Conservation (phyloP, 345 rosid species). For the Salix brachista region DNA sequence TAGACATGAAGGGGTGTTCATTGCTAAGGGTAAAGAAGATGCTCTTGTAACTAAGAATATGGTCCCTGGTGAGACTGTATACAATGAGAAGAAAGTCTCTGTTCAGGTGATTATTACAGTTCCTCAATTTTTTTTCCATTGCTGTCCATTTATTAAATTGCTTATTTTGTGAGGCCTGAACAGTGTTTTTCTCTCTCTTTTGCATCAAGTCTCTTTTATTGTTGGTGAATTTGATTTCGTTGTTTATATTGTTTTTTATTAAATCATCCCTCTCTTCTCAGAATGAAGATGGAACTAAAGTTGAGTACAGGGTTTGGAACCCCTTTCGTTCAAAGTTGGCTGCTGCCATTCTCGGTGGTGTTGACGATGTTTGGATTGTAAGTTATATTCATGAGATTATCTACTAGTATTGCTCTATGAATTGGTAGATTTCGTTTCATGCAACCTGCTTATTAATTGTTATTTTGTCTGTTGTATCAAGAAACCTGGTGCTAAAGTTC, state of each 20-base stretch:
- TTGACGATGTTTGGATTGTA: slow-evolving; percentile 91
- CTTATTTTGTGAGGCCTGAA: background rate
- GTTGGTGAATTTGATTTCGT: background rate
- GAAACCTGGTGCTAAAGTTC: slow-evolving; percentile 97
- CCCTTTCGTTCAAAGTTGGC: slow-evolving; percentile 98
- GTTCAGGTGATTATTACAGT: slow-evolving; percentile 50
- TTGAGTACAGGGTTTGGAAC: slow-evolving; percentile 93
- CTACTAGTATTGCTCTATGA: too few species aligned
- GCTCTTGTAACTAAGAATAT: slow-evolving; percentile 86
- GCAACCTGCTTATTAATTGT: background rate
- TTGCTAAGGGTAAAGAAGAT: slow-evolving; percentile 92
- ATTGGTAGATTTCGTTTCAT: background rate
- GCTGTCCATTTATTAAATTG: background rate
- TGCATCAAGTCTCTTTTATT: background rate
- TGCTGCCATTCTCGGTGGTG: slow-evolving; percentile 96
- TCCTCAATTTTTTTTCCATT: background rate
- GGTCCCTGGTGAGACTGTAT: slow-evolving; percentile 93
- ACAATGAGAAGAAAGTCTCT: slow-evolving; percentile 83
- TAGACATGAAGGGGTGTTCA: slow-evolving; percentile 79
- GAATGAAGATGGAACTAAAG: slow-evolving; percentile 92
- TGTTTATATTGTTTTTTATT: background rate
- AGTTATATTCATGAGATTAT: slow-evolving; percentile 17
- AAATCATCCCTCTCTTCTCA: slow-evolving; percentile 6
- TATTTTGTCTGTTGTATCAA: slow-evolving; percentile 9
- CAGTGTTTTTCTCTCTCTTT: background rate